Evolutionary conservation across 1,139 yeast genomes (phyloP).

Genomic region (Sugiyamaella novakii): DNA sequence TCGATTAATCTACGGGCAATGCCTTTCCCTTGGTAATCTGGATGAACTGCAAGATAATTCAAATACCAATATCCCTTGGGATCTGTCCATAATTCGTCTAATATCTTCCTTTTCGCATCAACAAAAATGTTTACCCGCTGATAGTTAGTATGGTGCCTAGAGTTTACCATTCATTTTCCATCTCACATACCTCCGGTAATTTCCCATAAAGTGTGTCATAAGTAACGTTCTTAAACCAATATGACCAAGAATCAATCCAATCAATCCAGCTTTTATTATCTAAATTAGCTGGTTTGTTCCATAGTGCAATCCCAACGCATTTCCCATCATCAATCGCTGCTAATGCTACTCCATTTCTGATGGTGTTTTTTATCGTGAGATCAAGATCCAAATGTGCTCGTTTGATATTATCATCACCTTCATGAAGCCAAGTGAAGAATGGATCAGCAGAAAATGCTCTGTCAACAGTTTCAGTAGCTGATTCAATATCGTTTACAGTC

Average conservation of each 20-base stretch:
- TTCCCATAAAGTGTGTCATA: conserved; percentile 1
- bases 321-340: conserved; percentile 11
- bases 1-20: conserved; percentile 3
- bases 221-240: not conserved
- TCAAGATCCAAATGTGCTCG: conserved; percentile 1
- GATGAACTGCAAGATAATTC: conserved; percentile 14
- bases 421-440: conserved; percentile 4
- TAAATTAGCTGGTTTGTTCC: conserved; percentile 2
- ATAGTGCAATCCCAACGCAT: conserved; percentile 5
- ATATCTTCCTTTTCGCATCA: conserved; percentile 1
- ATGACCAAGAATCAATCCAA: conserved; percentile 1
- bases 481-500: not conserved
- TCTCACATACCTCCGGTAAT: conserved; percentile 4
- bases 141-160: not conserved
- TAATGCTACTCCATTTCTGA: not conserved
- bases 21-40: conserved; percentile 14
- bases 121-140: conserved; percentile 4
- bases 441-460: conserved; percentile 11
- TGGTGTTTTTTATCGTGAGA: not conserved
- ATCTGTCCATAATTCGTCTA: conserved; percentile 1
- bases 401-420: conserved; percentile 3
- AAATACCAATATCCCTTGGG: conserved; percentile 7
- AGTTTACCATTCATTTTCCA: too few species aligned
- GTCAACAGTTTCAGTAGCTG: conserved; percentile 10
- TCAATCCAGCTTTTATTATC: not conserved